Evolutionary conservation across 2,329 filamentous ascomycete species (phyloP), one percentile per base, ranked within the genome.

Genomic region (Elsinoe australis): DNA sequence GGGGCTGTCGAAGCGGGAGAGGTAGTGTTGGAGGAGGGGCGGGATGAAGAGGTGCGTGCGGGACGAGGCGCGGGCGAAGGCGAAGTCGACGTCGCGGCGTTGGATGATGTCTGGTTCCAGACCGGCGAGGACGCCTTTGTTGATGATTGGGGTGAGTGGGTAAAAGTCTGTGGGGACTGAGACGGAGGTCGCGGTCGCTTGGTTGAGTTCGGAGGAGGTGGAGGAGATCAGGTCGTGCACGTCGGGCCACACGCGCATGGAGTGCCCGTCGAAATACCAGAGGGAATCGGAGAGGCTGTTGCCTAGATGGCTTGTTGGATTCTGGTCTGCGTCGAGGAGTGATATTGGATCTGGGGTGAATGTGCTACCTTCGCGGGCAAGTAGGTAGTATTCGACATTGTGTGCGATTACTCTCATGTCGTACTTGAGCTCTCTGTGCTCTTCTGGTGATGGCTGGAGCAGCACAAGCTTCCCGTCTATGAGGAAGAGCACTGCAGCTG

Each of bases 331-430:
- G 28, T 54, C 51, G 15, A 61, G 47, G 18, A 34, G 32, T 18
- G 47, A 9, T 10, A 35, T 7, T 15, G 35, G 6, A 10, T 32
- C 26, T 14, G 52, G 38, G 8, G 49, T 49, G 22, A 49, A 52
- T 31, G 54, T 54, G 15, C 49, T 46, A 24, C 45, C 45, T 60
- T 98, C 92, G 54, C 89, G 82, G 80, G 94, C 94, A 58, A 92
- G 80, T 47, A 83, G 83, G 63, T 95, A 95, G 59, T 92, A 96
- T 64, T 98, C 92, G 32, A 96, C 88, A 58, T 94, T 94, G 59
- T 95, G 87, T 9, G 89, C 88, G 61, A 98, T 84, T 51, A 96
- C 84, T 7, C 89, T 84, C 92, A 98, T 98, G 61, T 96, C 90
- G 61, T 98, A 98, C 69, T 95, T 96, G 45, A 95, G 74, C 56